phyloP scores from a whole-genome alignment of 2,329 filamentous ascomycete genomes.

The Aspergillus pseudotamarii region DNA sequence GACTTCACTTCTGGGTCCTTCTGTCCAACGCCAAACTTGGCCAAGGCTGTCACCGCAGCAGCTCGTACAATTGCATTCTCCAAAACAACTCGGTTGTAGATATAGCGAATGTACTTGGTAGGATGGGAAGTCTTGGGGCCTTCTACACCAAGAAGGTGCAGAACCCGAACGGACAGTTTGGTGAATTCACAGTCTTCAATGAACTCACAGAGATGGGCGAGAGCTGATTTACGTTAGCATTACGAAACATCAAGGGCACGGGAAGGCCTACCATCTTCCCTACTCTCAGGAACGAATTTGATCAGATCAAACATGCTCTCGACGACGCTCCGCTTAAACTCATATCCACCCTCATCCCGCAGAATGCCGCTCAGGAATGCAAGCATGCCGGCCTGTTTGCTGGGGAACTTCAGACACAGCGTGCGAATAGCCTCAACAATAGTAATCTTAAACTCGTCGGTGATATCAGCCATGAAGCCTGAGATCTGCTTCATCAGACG shows the following conservation, averaged over 20 bases:
- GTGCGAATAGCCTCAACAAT: slow-evolving; percentile 98
- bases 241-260: not conserved
- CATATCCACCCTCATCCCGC: slow-evolving; percentile 94
- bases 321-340: slow-evolving; percentile 96
- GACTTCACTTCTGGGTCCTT: slow-evolving; percentile 96
- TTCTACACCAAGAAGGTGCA: slow-evolving; percentile 91
- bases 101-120: slow-evolving; percentile 98
- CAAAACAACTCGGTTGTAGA: slow-evolving; percentile 96
- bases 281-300: slow-evolving; percentile 92
- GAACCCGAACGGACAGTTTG: slow-evolving; percentile 90
- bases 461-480: slow-evolving; percentile 98
- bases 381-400: slow-evolving; percentile 97
- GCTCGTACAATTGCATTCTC: slow-evolving; percentile 96
- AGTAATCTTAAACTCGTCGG: slow-evolving; percentile 99
- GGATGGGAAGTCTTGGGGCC: slow-evolving; percentile 93
- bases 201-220: slow-evolving; percentile 96
- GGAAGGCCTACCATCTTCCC: slow-evolving; percentile 59
- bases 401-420: slow-evolving; percentile 94
- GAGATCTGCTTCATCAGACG: slow-evolving; percentile 98
- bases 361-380: slow-evolving; percentile 96
- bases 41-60: slow-evolving; percentile 90
- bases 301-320: slow-evolving; percentile 99
- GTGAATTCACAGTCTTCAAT: slow-evolving; percentile 99
- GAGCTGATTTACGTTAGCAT: slow-evolving; percentile 54
- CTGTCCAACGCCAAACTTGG: slow-evolving; percentile 96